Evolutionary conservation across 1,284 basidiomycete species (phyloP).

Genomic region (Cutaneotrichosporon cavernicola): DNA sequence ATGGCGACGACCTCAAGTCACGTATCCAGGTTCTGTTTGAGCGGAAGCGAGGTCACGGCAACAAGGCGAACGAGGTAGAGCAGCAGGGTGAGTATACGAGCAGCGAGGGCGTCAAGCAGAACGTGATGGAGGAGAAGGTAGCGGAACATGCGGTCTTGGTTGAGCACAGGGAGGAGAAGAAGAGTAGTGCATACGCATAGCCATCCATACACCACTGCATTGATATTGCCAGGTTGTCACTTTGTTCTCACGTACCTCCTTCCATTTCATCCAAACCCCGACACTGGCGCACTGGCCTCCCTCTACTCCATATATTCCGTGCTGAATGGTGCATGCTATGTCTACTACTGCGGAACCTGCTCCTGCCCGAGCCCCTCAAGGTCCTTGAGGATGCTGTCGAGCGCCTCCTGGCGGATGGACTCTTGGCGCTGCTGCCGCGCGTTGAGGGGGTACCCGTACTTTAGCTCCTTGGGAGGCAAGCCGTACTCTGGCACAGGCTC

Average conservation of each 20-base stretch:
- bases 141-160: background rate
- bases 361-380: constrained; percentile 23
- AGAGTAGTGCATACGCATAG: constrained; percentile 10
- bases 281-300: background rate
- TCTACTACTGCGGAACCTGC: constrained; percentile 7
- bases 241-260: background rate
- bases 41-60: background rate
- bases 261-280: background rate
- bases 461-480: constrained; percentile 57
- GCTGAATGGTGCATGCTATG: constrained; percentile 16
- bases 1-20: background rate
- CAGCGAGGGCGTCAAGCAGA: background rate
- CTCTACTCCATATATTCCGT: background rate
- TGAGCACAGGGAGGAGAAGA: background rate
- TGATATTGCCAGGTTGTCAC: background rate
- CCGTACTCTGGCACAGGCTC: constrained; percentile 65
- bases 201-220: constrained; percentile 9
- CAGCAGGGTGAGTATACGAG: background rate
- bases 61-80: background rate
- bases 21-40: background rate
- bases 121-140: background rate
- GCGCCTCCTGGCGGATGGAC: constrained; percentile 33
- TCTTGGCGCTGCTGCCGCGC: constrained; percentile 33
- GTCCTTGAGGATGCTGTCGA: constrained; percentile 32
- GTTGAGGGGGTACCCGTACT: constrained; percentile 43